These are phyloP conservation scores for Ustilago tritici DNA, from an alignment of 1,284 basidiomycete species.

Conservation along the genomic window DNA sequence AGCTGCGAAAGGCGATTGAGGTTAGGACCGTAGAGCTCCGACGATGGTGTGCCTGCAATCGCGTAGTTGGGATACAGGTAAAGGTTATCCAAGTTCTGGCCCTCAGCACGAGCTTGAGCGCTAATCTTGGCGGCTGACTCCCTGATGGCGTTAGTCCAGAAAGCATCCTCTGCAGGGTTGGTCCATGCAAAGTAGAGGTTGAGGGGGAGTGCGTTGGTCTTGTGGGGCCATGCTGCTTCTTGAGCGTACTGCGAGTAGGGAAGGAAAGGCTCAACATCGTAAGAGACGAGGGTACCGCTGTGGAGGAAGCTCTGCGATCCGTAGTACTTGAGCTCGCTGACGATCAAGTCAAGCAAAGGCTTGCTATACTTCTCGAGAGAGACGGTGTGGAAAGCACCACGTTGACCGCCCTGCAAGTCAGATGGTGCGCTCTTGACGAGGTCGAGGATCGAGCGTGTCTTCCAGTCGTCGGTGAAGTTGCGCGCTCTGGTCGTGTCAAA, in stretches of 20 bases:
- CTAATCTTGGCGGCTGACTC: constrained; percentile 35
- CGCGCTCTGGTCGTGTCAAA: constrained; percentile 23
- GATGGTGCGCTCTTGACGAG: constrained; percentile 49
- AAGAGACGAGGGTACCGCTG: constrained; percentile 49
- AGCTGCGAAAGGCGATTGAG: constrained; percentile 38
- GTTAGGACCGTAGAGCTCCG: constrained; percentile 46
- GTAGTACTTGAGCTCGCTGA: constrained; percentile 45
- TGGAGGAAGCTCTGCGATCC: constrained; percentile 31
- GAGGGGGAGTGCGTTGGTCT: constrained; percentile 52
- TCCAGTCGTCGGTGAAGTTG: constrained; percentile 50
- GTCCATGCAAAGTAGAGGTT: constrained; percentile 60
- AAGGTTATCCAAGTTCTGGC: constrained; percentile 52
- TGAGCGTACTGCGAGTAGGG: constrained; percentile 40
- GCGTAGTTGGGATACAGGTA: constrained; percentile 63
- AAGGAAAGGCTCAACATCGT: constrained; percentile 62
- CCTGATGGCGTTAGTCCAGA: constrained; percentile 48
- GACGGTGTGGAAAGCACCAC: constrained; percentile 59
- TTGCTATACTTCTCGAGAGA: constrained; percentile 51
- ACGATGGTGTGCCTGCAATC: constrained; percentile 34
- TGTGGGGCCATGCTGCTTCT: constrained; percentile 53
- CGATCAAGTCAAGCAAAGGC: constrained; percentile 48
- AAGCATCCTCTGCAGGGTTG: constrained; percentile 51
- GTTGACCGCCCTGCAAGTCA: constrained; percentile 26
- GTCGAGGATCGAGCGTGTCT: constrained; percentile 37
- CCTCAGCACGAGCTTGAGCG: constrained; percentile 45